These are phyloP conservation scores for Pleurotus eryngii DNA, from an alignment of 768 basidiomycete species.

Conservation along the genomic window DNA sequence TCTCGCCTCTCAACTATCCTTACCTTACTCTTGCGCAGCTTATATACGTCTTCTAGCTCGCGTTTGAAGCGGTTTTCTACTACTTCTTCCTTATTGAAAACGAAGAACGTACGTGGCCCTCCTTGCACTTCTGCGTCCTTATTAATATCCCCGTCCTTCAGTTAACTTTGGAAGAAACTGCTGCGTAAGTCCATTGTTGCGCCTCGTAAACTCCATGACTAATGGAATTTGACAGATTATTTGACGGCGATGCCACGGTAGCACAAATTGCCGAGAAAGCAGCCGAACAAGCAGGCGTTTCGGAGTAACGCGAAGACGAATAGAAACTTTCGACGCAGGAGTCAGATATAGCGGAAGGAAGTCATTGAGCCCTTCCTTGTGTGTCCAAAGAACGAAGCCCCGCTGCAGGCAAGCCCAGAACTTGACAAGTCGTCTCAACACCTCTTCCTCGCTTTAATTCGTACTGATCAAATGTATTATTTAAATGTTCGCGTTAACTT, in stretches of 20 bases:
- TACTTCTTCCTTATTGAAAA: constrained; percentile 51
- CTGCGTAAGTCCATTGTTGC: constrained; percentile 27
- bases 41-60: constrained; percentile 50
- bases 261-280: constrained; percentile 27
- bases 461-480: too few species aligned
- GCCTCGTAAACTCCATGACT: not conserved
- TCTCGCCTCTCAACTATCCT: not conserved
- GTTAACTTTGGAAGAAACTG: constrained; percentile 61
- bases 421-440: too few species aligned
- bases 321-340: constrained; percentile 14
- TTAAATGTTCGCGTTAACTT: too few species aligned
- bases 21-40: constrained; percentile 24
- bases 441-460: too few species aligned
- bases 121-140: not conserved
- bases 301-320: constrained; percentile 11
- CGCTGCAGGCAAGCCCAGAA: too few species aligned
- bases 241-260: constrained; percentile 56
- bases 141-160: constrained; percentile 15
- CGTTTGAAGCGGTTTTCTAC: constrained; percentile 42
- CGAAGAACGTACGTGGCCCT: constrained; percentile 22
- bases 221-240: constrained; percentile 28
- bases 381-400: too few species aligned
- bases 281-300: constrained; percentile 19
- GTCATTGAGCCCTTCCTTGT: not conserved
- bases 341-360: constrained; percentile 13